Evolutionary conservation across 2,329 filamentous ascomycete genomes (phyloP).

Genomic region (Apiospora phragmitis): DNA sequence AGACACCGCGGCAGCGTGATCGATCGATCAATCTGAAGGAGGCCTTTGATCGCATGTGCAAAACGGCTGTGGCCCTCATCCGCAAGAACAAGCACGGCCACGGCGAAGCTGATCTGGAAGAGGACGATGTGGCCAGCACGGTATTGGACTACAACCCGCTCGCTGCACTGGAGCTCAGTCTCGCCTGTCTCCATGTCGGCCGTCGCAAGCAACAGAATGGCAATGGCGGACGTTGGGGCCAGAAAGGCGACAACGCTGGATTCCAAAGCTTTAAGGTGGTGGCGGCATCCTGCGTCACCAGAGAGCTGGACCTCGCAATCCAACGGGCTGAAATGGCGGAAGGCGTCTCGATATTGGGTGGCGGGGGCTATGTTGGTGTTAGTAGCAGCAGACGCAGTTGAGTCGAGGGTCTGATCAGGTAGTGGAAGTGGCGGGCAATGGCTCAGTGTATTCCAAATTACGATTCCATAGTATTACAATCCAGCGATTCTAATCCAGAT

Average conservation of each 20-base stretch:
- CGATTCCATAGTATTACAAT: neutral
- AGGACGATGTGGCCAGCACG: conserved; percentile 9
- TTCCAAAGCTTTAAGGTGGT: conserved; percentile 32
- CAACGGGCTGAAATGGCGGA: conserved; percentile 17
- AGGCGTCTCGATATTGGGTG: conserved; percentile 14
- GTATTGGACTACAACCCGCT: conserved; percentile 8
- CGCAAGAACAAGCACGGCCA: conserved; percentile 24
- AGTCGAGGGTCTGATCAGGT: neutral
- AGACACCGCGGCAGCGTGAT: conserved; percentile 53
- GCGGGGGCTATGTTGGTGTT: conserved; percentile 23
- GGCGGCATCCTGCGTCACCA: conserved; percentile 30
- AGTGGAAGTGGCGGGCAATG: no score
- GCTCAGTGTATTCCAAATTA: neutral
- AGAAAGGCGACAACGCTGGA: conserved; percentile 17
- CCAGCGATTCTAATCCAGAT: no score
- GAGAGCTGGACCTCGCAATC: conserved; percentile 28
- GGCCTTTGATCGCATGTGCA: conserved; percentile 48
- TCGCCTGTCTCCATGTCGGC: conserved; percentile 30
- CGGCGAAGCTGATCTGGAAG: conserved; percentile 14
- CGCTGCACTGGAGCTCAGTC: conserved; percentile 28
- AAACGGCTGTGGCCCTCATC: conserved; percentile 41
- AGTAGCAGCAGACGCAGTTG: neutral
- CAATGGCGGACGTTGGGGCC: neutral
- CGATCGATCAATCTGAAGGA: conserved; percentile 52
- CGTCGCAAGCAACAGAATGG: neutral